Evolutionary conservation across 305 asterid species (phyloP).

Genomic region (Fraxinus platypoda): DNA sequence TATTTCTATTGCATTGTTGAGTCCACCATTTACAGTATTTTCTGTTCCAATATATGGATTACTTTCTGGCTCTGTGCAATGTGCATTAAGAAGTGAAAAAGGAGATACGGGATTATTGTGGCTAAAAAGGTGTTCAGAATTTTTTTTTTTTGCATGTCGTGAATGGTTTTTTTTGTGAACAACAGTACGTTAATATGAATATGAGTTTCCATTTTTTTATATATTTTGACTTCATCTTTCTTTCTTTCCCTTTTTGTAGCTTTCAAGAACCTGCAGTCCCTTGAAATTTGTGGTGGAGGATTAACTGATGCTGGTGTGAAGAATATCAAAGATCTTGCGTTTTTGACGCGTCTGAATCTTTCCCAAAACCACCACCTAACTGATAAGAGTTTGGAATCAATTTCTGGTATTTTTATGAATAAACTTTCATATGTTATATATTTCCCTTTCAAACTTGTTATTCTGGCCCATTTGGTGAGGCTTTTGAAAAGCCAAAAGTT

Average conservation of each 20-base stretch:
- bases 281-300: constrained; percentile 94
- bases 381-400: constrained; percentile 73
- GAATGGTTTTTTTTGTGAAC: neutral
- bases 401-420: constrained; percentile 59
- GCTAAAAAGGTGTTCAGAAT: neutral
- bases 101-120: neutral
- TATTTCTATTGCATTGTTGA: neutral
- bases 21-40: neutral
- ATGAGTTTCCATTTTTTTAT: neutral
- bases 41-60: neutral
- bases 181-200: neutral
- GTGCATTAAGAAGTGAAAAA: neutral
- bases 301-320: constrained; percentile 87
- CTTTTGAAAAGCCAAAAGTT: neutral
- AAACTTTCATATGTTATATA: neutral
- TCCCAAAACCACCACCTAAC: constrained; percentile 85
- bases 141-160: neutral
- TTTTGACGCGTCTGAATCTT: constrained; percentile 71
- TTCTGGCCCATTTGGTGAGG: neutral
- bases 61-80: neutral
- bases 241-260: constrained; percentile 32
- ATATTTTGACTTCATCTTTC: neutral
- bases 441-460: neutral
- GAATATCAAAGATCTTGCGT: constrained; percentile 84
- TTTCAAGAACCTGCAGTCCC: constrained; percentile 78